phyloP scores from a whole-genome alignment of 805 yeast genomes.

The Metschnikowia similis region DNA sequence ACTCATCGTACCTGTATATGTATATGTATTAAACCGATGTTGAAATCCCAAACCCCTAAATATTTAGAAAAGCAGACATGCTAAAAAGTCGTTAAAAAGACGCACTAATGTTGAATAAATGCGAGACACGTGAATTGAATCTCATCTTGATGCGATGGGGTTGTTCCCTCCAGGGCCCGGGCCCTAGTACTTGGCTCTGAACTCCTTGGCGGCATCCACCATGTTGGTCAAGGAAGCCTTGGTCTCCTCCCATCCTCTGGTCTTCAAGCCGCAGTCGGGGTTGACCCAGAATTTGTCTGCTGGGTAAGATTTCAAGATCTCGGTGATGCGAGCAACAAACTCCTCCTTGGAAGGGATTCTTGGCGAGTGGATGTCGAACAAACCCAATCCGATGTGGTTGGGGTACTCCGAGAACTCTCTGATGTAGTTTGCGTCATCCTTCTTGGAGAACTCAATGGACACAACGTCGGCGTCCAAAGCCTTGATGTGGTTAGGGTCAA shows the following conservation, averaged over 20 bases:
- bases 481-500: slow-evolving; percentile 99
- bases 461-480: slow-evolving; percentile 99
- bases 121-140: slow-evolving; percentile 25
- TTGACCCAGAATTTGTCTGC: slow-evolving; percentile 99
- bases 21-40: slow-evolving; percentile 36
- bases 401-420: slow-evolving; percentile 98
- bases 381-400: slow-evolving; percentile 99
- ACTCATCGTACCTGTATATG: too few species aligned
- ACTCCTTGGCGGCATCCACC: slow-evolving; percentile 98
- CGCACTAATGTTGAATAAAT: slow-evolving; percentile 51
- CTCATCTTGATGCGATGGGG: slow-evolving; percentile 5
- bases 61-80: slow-evolving; percentile 18
- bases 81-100: slow-evolving; percentile 22
- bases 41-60: slow-evolving; percentile 46
- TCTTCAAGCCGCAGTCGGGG: slow-evolving; percentile 99
- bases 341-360: slow-evolving; percentile 98
- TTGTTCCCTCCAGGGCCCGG: slow-evolving; percentile 3
- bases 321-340: slow-evolving; percentile 88
- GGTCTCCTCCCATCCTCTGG: slow-evolving; percentile 99
- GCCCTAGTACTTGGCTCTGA: slow-evolving; percentile 46
- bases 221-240: slow-evolving; percentile 92
- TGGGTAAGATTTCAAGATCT: slow-evolving; percentile 95
- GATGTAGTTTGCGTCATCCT: slow-evolving; percentile 98
- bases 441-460: slow-evolving; percentile 98
- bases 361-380: slow-evolving; percentile 99